Conservation (phyloP, 2,329 filamentous ascomycete species). For the Alternaria sp. region DNA sequence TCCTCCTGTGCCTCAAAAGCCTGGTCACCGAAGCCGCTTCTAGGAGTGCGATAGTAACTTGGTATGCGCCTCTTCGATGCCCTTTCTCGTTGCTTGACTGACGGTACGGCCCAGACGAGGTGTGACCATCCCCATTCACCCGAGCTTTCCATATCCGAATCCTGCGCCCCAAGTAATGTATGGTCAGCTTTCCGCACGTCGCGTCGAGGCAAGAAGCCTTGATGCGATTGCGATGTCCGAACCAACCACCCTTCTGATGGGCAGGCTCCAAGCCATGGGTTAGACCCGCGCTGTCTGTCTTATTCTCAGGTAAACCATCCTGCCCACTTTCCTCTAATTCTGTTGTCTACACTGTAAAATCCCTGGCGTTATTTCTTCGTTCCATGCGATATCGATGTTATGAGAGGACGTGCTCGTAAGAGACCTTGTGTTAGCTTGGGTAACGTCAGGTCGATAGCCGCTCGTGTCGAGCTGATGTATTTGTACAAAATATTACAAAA, state of each 20-base stretch:
- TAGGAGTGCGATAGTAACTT: conserved; percentile 13
- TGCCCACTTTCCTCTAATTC: not conserved
- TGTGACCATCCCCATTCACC: conserved; percentile 6
- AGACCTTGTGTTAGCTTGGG: not conserved
- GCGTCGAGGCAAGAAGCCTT: not conserved
- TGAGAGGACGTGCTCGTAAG: not conserved
- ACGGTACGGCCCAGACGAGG: conserved; percentile 8
- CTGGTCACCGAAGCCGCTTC: conserved; percentile 22
- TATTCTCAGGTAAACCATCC: conserved; percentile 6
- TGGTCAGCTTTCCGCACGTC: not conserved
- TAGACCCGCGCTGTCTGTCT: not conserved
- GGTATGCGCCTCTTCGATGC: conserved; percentile 1
- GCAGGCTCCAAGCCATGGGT: not conserved
- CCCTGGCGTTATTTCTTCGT: not conserved
- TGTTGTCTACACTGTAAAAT: conserved; percentile 3
- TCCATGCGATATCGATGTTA: not conserved
- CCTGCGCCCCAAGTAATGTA: conserved; percentile 7
- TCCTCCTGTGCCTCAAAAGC: conserved; percentile 10
- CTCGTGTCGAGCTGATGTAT: not conserved
- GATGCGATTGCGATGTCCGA: not conserved
- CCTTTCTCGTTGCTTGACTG: not conserved
- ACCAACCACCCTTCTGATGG: not conserved
- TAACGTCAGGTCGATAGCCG: not conserved
- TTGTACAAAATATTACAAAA: not conserved
- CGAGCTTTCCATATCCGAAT: not conserved